These are phyloP conservation scores for Thuja plicata DNA, from an alignment of 83 land plant species.

Conservation along the genomic window DNA sequence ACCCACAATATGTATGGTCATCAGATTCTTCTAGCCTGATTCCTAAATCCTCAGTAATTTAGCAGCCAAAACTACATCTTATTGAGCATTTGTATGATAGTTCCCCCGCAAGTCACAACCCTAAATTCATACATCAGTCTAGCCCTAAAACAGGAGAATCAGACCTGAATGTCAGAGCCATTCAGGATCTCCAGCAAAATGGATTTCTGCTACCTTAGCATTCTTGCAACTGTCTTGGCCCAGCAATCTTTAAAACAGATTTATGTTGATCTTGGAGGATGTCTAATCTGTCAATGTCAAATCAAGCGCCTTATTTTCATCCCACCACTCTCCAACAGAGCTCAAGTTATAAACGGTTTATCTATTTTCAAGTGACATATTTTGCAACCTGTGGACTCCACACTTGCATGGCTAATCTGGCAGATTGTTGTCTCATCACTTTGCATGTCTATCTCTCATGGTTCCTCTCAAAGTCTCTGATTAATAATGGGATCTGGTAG, in stretches of 20 bases:
- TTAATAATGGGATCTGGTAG: neutral
- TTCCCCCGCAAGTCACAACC: neutral
- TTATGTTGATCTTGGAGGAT: neutral
- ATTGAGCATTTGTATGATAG: neutral
- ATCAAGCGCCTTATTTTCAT: neutral
- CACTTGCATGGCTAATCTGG: neutral
- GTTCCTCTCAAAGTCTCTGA: neutral
- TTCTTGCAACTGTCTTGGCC: neutral
- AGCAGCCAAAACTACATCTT: neutral
- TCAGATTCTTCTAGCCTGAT: neutral
- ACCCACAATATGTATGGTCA: too few relatives aligned
- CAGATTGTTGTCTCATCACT: neutral
- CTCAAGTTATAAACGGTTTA: neutral
- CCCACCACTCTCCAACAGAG: neutral
- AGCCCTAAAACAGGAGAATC: neutral
- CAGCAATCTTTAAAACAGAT: neutral
- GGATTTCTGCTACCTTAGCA: neutral
- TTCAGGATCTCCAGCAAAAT: neutral
- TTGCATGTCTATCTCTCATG: neutral
- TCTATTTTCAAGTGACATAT: neutral
- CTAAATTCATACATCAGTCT: neutral
- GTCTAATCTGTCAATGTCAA: neutral
- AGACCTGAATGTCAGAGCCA: too few relatives aligned
- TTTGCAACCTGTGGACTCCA: neutral
- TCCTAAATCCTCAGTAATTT: neutral